Conservation (phyloP, 768 basidiomycete genomes). For the Amanita exitialis region DNA sequence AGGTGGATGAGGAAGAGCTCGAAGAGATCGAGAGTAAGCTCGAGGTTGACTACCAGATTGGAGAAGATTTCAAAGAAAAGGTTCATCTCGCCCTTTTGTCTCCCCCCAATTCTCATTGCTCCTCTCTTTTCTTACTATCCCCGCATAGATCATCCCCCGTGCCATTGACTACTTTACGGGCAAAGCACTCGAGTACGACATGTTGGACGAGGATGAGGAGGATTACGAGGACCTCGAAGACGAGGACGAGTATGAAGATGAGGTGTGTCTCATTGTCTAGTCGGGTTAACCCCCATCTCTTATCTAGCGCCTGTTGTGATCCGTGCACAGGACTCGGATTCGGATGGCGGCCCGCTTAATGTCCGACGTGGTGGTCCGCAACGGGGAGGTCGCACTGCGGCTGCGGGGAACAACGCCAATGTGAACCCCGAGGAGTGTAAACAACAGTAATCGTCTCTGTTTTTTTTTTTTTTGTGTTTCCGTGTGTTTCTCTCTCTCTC, state of each 20-base stretch:
- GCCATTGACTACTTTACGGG: constrained; percentile 98
- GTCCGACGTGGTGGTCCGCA: constrained; percentile 37
- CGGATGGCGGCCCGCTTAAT: constrained; percentile 50
- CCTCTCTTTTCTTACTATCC: not conserved
- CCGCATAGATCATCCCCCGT: constrained; percentile 75
- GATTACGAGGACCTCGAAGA: constrained; percentile 53
- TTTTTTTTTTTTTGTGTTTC: not conserved
- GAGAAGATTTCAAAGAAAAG: constrained; percentile 97
- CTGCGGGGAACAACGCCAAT: constrained; percentile 28
- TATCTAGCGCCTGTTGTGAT: not conserved
- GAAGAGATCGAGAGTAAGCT: constrained; percentile 90
- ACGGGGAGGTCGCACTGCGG: constrained; percentile 39
- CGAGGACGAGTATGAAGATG: constrained; percentile 48
- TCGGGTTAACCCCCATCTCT: not conserved
- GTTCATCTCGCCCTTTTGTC: constrained; percentile 31
- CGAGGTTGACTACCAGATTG: constrained; percentile 96
- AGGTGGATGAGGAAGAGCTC: constrained; percentile 76
- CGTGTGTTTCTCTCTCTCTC: too few relatives aligned
- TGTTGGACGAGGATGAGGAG: constrained; percentile 50
- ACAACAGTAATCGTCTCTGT: constrained; percentile 50
- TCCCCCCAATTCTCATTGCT: not conserved
- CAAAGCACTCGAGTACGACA: constrained; percentile 83
- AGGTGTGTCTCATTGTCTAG: constrained; percentile 29
- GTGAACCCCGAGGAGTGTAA: constrained; percentile 85
- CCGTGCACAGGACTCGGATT: constrained; percentile 49